Base-by-base conservation (phyloP, 2,329 filamentous ascomycete species). In the Fusarium tuaranense region DNA sequence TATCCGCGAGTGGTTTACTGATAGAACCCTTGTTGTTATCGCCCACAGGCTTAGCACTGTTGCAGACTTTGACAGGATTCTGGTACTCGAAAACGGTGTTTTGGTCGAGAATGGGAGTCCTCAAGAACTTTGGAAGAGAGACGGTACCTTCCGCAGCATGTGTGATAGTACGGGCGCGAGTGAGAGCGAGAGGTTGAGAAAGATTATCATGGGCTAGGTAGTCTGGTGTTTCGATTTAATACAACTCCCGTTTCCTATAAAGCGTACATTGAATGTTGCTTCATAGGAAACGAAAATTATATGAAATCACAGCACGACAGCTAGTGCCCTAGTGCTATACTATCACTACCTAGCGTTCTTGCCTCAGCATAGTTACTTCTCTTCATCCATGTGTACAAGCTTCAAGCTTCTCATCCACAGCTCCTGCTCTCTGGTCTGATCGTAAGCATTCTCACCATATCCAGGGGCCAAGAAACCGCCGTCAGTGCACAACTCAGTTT, bases 31-130 rank as follows among this genome's bases (percentile, higher is more conserved):
- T 36, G 82, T 95, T 18, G 92, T 94, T 16, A 94, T 95, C 78
- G 93, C 93, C 2, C 93, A 95, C 79, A 88, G 93, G 1, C 84
- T 95, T 41, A 93, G 91, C 79, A 94, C 93, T 0, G 92, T 95
- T 82, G 91, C 90, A 2, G 92, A 94, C 79, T 94, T 94, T 78
- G 92, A 94, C 80, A 88, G 89, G 66, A 92, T 95, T 67, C 83
- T 94, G 12, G 92, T 95, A 3, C 84, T 95, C 73, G 90, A 89
- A 65, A 91, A 92, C 32, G 92, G 93, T 0, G 83, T 82, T 41
- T 91, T 92, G 1, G 88, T 90, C 18, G 93, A 94, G 82, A 93
- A 88, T 81, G 92, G 91, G 3, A 85, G 84, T 7, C 92, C 92
- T 2, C 83, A 79, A 70, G 89, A 92, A 76, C 81, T 94, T 65